Percentiles rank a stretch among this genome's conserved stretches.
phyloP scores from a whole-genome alignment of 768 basidiomycete species.

The Pleurotus salmoneostramineus region DNA sequence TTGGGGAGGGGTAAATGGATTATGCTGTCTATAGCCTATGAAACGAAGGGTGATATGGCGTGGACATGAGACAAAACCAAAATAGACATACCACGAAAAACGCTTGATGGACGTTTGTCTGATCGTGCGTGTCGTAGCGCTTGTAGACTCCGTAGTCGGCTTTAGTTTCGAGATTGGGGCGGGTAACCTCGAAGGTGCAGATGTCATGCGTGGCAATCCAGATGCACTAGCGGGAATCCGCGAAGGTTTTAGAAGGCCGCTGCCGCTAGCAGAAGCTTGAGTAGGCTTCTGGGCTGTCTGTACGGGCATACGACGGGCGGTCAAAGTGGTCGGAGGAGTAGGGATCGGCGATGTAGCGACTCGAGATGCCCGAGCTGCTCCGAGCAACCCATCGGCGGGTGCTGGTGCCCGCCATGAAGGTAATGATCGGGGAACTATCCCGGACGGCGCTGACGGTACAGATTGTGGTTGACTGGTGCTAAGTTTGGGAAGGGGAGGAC shows the following conservation, averaged over 20 bases:
- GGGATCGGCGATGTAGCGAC: not conserved
- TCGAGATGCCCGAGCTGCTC: not conserved
- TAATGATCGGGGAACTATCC: not conserved
- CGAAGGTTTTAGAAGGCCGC: not conserved
- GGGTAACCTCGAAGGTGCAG: constrained; percentile 1
- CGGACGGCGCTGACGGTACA: not conserved
- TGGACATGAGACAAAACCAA: too few relatives aligned
- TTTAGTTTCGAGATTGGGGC: not conserved
- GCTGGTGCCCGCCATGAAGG: not conserved
- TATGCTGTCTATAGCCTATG: too few relatives aligned
- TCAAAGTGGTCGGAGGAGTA: not conserved
- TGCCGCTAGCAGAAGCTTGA: not conserved
- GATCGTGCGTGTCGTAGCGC: not conserved
- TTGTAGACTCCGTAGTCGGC: not conserved
- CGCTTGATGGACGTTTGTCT: not conserved
- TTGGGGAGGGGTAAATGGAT: too few relatives aligned
- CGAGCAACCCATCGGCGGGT: not conserved
- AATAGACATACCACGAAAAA: not conserved
- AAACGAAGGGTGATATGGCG: too few relatives aligned
- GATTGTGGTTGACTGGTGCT: not conserved
- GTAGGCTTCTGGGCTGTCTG: not conserved
- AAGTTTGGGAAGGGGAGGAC: constrained; percentile 3
- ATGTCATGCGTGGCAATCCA: constrained; percentile 1
- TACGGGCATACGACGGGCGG: not conserved
- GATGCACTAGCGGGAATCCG: not conserved